phyloP scores from a whole-genome alignment of 441 rosid species.

The Brassica balearica region DNA sequence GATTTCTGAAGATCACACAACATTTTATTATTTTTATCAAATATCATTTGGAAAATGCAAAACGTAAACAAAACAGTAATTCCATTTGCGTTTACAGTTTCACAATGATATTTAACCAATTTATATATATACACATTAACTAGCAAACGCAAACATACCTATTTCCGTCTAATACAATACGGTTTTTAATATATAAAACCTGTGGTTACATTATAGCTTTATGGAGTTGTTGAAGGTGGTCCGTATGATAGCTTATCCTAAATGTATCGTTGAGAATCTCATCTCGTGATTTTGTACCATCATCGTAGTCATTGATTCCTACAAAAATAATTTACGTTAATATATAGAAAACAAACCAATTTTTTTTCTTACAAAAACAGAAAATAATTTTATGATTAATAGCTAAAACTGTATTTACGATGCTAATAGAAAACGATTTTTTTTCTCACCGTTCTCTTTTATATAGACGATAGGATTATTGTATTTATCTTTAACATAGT shows the following conservation, averaged over 20 bases:
- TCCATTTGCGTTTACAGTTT: slow-evolving; percentile 11
- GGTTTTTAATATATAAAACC: not conserved
- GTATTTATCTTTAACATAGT: slow-evolving; percentile 45
- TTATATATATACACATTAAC: not conserved
- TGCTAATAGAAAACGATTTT: not conserved
- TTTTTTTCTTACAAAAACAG: not conserved
- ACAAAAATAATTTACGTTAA: not conserved
- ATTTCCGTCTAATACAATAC: slow-evolving; percentile 4
- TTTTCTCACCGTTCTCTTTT: slow-evolving; percentile 46
- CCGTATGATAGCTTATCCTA: slow-evolving; percentile 33
- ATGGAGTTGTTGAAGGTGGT: slow-evolving; percentile 35
- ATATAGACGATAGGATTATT: slow-evolving; percentile 43
- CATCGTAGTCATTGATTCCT: slow-evolving; percentile 34
- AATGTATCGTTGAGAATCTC: slow-evolving; percentile 41
- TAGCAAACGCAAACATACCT: slow-evolving; percentile 1
- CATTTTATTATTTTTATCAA: not conserved
- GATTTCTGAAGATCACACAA: not conserved
- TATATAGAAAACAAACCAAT: not conserved
- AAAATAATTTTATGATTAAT: not conserved
- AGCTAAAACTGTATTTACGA: not conserved
- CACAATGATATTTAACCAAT: not conserved
- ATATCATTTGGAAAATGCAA: not conserved
- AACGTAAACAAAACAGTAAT: not conserved
- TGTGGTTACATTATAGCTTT: slow-evolving; percentile 41
- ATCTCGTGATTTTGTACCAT: slow-evolving; percentile 25